A percentile compares a stretch with the other conserved stretches of the same genome.
Evolutionary conservation across 2,329 filamentous ascomycete genomes (phyloP).

Genomic region (Epichloe uncinata): DNA sequence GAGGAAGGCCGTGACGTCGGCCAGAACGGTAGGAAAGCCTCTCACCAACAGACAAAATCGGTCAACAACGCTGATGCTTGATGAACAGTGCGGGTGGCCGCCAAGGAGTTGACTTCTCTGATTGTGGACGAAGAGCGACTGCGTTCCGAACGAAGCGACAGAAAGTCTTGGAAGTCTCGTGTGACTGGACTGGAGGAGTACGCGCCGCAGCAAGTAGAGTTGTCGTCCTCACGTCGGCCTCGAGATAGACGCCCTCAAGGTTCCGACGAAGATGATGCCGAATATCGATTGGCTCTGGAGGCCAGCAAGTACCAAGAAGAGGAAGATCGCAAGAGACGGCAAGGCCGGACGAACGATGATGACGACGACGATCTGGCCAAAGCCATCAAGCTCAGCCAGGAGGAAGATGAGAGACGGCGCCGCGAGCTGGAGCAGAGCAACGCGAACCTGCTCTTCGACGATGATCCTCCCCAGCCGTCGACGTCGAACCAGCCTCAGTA

Average conservation of each 20-base stretch:
- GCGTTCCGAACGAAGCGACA: slow-evolving; percentile 77
- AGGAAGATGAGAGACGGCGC: slow-evolving; percentile 82
- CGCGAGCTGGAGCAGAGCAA: slow-evolving; percentile 80
- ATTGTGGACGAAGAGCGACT: slow-evolving; percentile 90
- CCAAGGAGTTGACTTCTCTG: slow-evolving; percentile 86
- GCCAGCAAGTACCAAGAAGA: slow-evolving; percentile 93
- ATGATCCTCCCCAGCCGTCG: slow-evolving; percentile 44
- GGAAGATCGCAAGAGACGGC: slow-evolving; percentile 67
- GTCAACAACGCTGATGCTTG: slow-evolving; percentile 6
- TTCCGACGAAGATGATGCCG: slow-evolving; percentile 72
- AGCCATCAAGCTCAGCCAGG: slow-evolving; percentile 86
- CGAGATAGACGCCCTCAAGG: slow-evolving; percentile 34
- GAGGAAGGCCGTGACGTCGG: slow-evolving; percentile 93
- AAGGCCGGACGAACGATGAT: slow-evolving; percentile 40
- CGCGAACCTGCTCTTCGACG: slow-evolving; percentile 74
- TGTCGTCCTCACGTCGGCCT: slow-evolving; percentile 29
- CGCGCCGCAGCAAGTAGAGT: slow-evolving; percentile 31
- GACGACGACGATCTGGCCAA: slow-evolving; percentile 83
- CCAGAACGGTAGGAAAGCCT: slow-evolving; percentile 65
- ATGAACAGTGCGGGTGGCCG: slow-evolving; percentile 70
- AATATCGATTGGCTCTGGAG: slow-evolving; percentile 82
- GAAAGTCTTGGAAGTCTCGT: slow-evolving; percentile 92
- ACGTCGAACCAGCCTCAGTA: slow-evolving; percentile 48
- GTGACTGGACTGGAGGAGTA: slow-evolving; percentile 88
- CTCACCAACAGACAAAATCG: neutral